phyloP scores from a whole-genome alignment of 768 basidiomycete genomes.

The Suillus occidentalis region DNA sequence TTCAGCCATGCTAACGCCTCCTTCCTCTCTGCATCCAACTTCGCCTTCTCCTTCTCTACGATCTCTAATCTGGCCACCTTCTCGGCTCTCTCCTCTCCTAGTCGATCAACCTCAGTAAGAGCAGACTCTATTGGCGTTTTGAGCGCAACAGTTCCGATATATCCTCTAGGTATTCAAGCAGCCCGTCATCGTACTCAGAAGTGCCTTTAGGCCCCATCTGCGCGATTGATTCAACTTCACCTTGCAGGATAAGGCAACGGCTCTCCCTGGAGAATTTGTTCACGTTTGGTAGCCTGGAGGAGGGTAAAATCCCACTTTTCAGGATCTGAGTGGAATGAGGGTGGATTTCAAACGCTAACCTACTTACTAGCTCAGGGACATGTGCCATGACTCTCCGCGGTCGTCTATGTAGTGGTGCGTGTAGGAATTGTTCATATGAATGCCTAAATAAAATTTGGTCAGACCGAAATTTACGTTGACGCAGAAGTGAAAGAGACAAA shows the following conservation, averaged over 20 bases:
- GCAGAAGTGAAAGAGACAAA: too few relatives aligned
- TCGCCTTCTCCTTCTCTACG: constrained; percentile 88
- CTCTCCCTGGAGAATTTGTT: too few relatives aligned
- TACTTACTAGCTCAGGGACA: too few relatives aligned
- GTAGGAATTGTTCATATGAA: too few relatives aligned
- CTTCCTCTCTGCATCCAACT: constrained; percentile 83
- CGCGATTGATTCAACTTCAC: constrained; percentile 97
- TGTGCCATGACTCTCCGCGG: too few relatives aligned
- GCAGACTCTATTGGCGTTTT: constrained; percentile 89
- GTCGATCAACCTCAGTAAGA: constrained; percentile 72
- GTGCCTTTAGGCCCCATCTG: constrained; percentile 98
- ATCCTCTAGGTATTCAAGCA: constrained; percentile 97
- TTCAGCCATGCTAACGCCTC: constrained; percentile 88
- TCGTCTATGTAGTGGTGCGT: too few relatives aligned
- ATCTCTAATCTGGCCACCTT: constrained; percentile 86
- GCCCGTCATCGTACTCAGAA: constrained; percentile 91
- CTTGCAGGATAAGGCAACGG: constrained; percentile 96
- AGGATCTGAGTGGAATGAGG: too few relatives aligned
- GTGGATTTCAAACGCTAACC: too few relatives aligned
- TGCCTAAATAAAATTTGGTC: too few relatives aligned
- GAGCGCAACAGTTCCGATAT: constrained; percentile 95
- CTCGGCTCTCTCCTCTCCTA: constrained; percentile 79
- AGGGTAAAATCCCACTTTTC: too few relatives aligned
- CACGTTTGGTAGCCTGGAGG: too few relatives aligned
- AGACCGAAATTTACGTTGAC: too few relatives aligned